phyloP scores from a whole-genome alignment of 148 eudicot genomes.

The Cornus florida region DNA sequence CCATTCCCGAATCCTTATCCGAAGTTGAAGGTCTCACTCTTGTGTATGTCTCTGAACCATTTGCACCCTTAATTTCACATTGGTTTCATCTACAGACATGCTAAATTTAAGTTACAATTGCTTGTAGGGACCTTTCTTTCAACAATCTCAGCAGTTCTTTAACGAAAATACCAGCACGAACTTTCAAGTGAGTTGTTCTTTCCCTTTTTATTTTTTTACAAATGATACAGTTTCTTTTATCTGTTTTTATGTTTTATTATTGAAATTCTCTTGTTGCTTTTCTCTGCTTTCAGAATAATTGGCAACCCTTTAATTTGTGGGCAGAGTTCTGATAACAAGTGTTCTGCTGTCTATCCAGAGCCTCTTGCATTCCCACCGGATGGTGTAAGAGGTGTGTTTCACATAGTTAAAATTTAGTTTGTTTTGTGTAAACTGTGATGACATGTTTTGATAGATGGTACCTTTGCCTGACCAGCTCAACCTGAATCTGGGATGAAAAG shows the following conservation, averaged over 20 bases:
- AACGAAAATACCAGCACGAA: constrained; percentile 73
- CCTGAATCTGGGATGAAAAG: constrained; percentile 42
- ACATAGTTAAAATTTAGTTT: neutral
- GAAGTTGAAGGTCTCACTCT: constrained; percentile 65
- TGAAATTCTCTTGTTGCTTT: neutral
- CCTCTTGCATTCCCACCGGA: constrained; percentile 74
- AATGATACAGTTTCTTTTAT: neutral
- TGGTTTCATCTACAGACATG: neutral
- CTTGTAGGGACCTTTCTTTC: constrained; percentile 77
- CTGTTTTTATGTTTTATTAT: neutral
- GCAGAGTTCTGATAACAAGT: constrained; percentile 49
- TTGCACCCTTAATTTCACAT: neutral
- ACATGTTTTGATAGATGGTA: neutral
- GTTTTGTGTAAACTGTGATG: neutral
- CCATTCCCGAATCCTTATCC: constrained; percentile 62
- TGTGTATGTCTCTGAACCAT: constrained; percentile 54
- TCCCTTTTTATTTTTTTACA: neutral
- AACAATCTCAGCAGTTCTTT: constrained; percentile 83
- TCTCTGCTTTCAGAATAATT: constrained; percentile 47
- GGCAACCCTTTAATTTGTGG: constrained; percentile 85
- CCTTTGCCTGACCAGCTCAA: constrained; percentile 37
- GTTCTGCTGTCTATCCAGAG: constrained; percentile 70
- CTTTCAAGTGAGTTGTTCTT: constrained; percentile 60
- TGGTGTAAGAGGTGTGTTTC: constrained; percentile 45
- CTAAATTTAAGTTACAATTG: neutral